phyloP scores from a whole-genome alignment of 768 basidiomycete genomes.

The Boletus reticulatus region DNA sequence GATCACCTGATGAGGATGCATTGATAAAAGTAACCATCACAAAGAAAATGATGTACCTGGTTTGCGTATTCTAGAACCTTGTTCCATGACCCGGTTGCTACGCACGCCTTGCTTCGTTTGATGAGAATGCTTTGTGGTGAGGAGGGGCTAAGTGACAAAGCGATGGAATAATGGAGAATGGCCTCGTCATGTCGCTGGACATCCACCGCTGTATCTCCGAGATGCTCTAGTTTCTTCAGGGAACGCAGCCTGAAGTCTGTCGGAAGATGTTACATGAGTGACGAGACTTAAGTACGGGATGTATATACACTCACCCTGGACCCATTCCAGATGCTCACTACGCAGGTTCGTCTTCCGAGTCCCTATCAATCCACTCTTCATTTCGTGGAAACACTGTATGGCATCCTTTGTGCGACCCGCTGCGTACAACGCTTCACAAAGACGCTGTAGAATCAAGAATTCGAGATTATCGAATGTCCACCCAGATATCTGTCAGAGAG shows the following conservation, averaged over 20 bases:
- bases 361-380: neutral
- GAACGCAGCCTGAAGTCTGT: neutral
- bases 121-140: neutral
- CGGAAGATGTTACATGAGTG: neutral
- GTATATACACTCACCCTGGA: neutral
- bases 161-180: neutral
- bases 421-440: neutral
- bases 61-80: neutral
- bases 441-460: neutral
- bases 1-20: neutral
- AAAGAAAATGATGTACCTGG: neutral
- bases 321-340: neutral
- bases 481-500: neutral
- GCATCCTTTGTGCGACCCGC: neutral
- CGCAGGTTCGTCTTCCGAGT: neutral
- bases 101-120: neutral
- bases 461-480: neutral
- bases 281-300: neutral
- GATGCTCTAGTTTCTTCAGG: neutral
- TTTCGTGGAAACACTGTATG: neutral
- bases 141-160: neutral
- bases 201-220: neutral
- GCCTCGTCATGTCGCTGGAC: neutral
- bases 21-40: neutral
- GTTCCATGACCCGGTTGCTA: neutral